Conservation (phyloP, 441 rosid species). For the Corymbia calophylla region DNA sequence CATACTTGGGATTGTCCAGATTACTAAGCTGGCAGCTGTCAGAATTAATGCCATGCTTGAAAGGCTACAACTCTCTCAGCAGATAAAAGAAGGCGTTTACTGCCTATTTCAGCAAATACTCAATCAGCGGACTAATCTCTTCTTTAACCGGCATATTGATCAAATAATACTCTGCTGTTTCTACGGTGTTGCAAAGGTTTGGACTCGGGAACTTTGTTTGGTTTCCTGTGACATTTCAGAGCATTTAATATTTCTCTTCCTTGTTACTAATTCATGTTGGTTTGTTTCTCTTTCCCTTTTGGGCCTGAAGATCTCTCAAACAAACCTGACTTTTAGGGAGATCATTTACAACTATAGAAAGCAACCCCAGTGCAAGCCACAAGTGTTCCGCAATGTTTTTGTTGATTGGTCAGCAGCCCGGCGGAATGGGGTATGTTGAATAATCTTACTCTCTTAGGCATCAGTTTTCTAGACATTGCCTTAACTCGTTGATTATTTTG, state of each 20-base stretch:
- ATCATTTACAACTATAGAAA: slow-evolving; percentile 85
- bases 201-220: slow-evolving; percentile 10
- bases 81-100: slow-evolving; percentile 79
- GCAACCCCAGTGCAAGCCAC: slow-evolving; percentile 96
- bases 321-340: slow-evolving; percentile 74
- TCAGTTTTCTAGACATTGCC: background rate
- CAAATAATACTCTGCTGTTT: slow-evolving; percentile 98
- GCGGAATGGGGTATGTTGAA: slow-evolving; percentile 49
- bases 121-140: slow-evolving; percentile 64
- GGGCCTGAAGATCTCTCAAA: slow-evolving; percentile 67
- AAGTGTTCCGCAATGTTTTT: slow-evolving; percentile 83
- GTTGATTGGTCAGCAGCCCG: slow-evolving; percentile 60
- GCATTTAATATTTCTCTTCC: slow-evolving; percentile 11
- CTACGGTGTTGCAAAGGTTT: slow-evolving; percentile 89
- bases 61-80: slow-evolving; percentile 80
- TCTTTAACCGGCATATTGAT: slow-evolving; percentile 92
- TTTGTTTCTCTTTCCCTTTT: background rate
- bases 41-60: slow-evolving; percentile 96
- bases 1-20: slow-evolving; percentile 32
- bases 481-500: slow-evolving; percentile 19
- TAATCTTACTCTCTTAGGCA: background rate
- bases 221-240: slow-evolving; percentile 3
- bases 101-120: slow-evolving; percentile 80
- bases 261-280: background rate
- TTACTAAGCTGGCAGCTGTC: slow-evolving; percentile 92